Evolutionary conservation across 148 eudicot genomes (phyloP).

Genomic region (Rhododendron henanense): DNA sequence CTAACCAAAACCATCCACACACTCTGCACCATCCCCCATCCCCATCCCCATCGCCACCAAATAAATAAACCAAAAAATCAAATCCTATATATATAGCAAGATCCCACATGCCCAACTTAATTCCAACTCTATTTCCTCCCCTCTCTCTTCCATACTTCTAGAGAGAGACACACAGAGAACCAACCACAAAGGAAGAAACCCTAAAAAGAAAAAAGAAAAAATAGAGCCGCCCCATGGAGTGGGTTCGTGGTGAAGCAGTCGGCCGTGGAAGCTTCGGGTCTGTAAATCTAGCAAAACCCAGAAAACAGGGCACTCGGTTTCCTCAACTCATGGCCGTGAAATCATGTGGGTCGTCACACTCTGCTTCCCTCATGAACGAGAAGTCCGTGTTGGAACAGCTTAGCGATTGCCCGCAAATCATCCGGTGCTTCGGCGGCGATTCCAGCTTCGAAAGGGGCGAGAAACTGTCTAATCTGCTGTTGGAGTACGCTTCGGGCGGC

Average conservation of each 20-base stretch:
- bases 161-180: not conserved
- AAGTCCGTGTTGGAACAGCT: constrained; percentile 43
- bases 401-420: constrained; percentile 33
- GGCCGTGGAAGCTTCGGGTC: constrained; percentile 84
- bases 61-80: not conserved
- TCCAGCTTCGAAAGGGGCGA: constrained; percentile 38
- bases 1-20: not conserved
- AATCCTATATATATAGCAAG: constrained; percentile 12
- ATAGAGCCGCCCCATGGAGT: constrained; percentile 40
- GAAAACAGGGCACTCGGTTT: constrained; percentile 5
- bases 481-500: constrained; percentile 70
- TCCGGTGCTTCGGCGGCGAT: constrained; percentile 51
- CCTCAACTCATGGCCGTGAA: constrained; percentile 58
- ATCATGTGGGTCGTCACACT: constrained; percentile 34
- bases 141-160: not conserved
- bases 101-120: not conserved
- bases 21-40: not conserved
- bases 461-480: constrained; percentile 50
- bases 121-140: not conserved
- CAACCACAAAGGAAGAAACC: not conserved
- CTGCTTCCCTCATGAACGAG: constrained; percentile 49
- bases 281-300: constrained; percentile 56
- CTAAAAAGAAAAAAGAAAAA: not conserved
- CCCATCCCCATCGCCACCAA: not conserved
- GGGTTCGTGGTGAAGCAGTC: constrained; percentile 61